phyloP scores from a whole-genome alignment of 202 grass and related monocot genomes.

The Zoysia matrella region DNA sequence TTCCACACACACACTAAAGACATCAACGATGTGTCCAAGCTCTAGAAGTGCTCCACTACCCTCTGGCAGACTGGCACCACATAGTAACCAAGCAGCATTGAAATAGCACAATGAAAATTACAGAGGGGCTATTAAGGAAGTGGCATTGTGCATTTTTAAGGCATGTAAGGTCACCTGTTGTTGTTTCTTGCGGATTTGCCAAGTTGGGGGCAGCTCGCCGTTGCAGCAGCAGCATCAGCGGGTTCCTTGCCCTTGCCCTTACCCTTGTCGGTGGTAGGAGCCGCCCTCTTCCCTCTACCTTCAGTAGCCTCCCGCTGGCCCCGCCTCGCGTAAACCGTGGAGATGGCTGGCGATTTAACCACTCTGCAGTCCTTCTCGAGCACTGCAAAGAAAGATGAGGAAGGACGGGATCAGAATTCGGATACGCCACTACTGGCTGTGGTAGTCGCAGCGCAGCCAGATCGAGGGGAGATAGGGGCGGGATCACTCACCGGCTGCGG shows the following conservation, averaged over 20 bases:
- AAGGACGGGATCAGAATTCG: not conserved
- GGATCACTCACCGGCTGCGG: not conserved
- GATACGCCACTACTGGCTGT: no score
- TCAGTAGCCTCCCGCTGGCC: not conserved
- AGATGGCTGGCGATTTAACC: slow-evolving; percentile 4
- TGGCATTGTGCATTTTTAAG: not conserved
- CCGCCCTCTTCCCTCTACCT: not conserved
- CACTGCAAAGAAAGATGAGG: not conserved
- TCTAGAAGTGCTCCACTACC: not conserved
- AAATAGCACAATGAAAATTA: not conserved
- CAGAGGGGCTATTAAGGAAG: not conserved
- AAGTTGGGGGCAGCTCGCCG: slow-evolving; percentile 26
- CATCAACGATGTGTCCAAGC: not conserved
- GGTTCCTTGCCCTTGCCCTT: slow-evolving; percentile 22
- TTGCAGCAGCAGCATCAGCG: not conserved
- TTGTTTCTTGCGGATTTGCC: not conserved
- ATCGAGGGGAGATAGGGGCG: not conserved
- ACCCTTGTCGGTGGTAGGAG: not conserved
- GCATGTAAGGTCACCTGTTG: not conserved
- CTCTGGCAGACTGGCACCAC: not conserved
- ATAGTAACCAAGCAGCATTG: not conserved
- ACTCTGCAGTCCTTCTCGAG: not conserved
- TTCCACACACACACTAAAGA: not conserved
- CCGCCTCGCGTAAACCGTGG: slow-evolving; percentile 22
- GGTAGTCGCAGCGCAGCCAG: not conserved